Evolutionary conservation across 768 basidiomycete species (phyloP).

Genomic region (Tylopilus intermedius): DNA sequence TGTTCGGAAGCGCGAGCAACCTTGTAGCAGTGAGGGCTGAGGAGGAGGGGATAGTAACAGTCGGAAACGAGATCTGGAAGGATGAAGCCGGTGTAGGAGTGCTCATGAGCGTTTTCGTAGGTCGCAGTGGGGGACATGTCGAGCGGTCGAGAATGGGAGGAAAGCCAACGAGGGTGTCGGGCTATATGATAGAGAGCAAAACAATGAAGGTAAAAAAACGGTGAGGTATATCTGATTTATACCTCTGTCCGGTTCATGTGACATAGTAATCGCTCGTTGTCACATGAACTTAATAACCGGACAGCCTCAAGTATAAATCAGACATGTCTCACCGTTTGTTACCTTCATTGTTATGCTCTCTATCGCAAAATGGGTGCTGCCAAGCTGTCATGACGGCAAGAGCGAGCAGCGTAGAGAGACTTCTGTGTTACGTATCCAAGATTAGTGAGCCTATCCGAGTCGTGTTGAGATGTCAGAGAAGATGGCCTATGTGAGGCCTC

Average conservation of each 20-base stretch:
- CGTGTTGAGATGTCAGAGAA: background rate
- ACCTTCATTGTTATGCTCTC: slow-evolving; percentile 11
- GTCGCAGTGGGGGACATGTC: slow-evolving; percentile 27
- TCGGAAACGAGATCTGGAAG: slow-evolving; percentile 40
- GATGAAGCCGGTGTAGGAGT: slow-evolving; percentile 24
- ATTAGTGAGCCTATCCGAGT: background rate
- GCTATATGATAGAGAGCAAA: slow-evolving; percentile 14
- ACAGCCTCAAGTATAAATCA: slow-evolving; percentile 24
- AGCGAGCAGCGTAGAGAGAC: background rate
- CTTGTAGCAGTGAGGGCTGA: slow-evolving; percentile 30
- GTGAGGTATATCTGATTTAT: slow-evolving; percentile 27
- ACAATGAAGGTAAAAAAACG: slow-evolving; percentile 14
- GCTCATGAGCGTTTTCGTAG: slow-evolving; percentile 9
- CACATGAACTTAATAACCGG: background rate
- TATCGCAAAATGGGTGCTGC: background rate
- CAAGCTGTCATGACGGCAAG: slow-evolving; percentile 8
- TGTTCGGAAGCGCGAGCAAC: slow-evolving; percentile 35
- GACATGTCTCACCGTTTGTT: slow-evolving; percentile 20
- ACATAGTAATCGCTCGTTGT: background rate
- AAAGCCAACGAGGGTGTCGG: background rate
- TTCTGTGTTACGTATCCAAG: background rate
- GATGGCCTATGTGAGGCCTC: background rate
- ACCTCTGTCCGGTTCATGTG: slow-evolving; percentile 12
- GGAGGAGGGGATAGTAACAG: slow-evolving; percentile 35
- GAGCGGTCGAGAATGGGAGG: background rate